These are phyloP conservation scores for Rauvolfia tetraphylla DNA, from an alignment of 257 asterid species.

Conservation along the genomic window DNA sequence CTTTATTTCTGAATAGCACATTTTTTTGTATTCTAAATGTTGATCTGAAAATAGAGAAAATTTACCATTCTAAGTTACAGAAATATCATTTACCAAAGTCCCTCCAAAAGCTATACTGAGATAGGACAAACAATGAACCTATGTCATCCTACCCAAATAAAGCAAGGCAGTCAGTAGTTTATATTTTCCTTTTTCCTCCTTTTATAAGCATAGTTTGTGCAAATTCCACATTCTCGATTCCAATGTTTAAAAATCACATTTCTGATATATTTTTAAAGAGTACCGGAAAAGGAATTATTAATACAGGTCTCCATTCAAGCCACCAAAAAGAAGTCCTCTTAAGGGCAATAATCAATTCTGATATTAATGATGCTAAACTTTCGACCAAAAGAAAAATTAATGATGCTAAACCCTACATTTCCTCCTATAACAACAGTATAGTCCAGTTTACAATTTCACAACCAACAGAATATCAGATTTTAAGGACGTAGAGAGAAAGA, in stretches of 20 bases:
- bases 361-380: not conserved
- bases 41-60: not conserved
- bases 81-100: not conserved
- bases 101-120: not conserved
- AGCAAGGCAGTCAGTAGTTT: not conserved
- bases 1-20: not conserved
- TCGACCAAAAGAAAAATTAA: no score
- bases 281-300: not conserved
- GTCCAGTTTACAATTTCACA: not conserved
- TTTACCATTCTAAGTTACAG: not conserved
- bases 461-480: not conserved
- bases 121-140: not conserved
- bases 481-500: not conserved
- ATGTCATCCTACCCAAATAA: not conserved
- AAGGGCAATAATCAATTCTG: not conserved
- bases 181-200: not conserved
- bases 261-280: not conserved
- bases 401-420: not conserved
- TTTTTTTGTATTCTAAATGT: not conserved
- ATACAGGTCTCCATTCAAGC: slow-evolving; percentile 1
- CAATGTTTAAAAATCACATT: not conserved
- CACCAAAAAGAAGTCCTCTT: not conserved
- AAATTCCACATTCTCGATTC: not conserved
- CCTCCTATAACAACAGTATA: not conserved
- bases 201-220: not conserved